Evolutionary conservation across 306 rosid species (phyloP), one percentile per base, ranked within the genome.

Genomic region (Albizia julibrissin): DNA sequence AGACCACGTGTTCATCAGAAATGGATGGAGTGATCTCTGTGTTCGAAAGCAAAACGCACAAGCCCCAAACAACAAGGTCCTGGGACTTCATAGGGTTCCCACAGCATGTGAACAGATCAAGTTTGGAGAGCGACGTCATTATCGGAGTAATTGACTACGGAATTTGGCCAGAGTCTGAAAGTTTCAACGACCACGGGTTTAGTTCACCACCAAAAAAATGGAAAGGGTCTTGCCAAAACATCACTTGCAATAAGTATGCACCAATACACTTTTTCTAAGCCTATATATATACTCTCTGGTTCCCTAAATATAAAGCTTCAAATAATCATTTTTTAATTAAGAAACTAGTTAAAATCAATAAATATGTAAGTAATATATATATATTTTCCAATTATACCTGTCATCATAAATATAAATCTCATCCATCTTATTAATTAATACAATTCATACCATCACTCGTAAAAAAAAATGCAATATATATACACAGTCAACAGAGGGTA

Each of bases 151-250:
- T 90, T 0, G 91, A 90, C 62, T 1, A 47, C 0, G 91, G 93
- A 40, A 72, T 90, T 42, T 88, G 86, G 90, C 91, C 89, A 0
- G 90, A 86, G 29, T 84, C 89, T 0, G 19, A 78, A 21, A 90
- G 91, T 58, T 90, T 90, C 59, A 88, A 5, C 22, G 90, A 83
- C 24, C 3, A 71, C 19, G 91, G 87, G 46, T 83, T 80, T 21
- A 88, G 89, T 76, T 88, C 91, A 15, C 89, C 89, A 6, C 91
- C 91, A 0, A 62, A 1, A 0, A 90, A 79, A 68, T 90, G 93
- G 93, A 86, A 83, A 27, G 88, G 87, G 7, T 3, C 13, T 1
- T 88, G 88, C 70, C 31, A 74, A 2, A 64, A 85, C 39, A 26
- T 85, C 7, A 77, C 62, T 9, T 88, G 88, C 69, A 88, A 80